Percentiles rank a stretch among this genome's conserved stretches.
Evolutionary conservation across 176 grass and related monocot species (phyloP).

Genomic region (Zea luxurians): DNA sequence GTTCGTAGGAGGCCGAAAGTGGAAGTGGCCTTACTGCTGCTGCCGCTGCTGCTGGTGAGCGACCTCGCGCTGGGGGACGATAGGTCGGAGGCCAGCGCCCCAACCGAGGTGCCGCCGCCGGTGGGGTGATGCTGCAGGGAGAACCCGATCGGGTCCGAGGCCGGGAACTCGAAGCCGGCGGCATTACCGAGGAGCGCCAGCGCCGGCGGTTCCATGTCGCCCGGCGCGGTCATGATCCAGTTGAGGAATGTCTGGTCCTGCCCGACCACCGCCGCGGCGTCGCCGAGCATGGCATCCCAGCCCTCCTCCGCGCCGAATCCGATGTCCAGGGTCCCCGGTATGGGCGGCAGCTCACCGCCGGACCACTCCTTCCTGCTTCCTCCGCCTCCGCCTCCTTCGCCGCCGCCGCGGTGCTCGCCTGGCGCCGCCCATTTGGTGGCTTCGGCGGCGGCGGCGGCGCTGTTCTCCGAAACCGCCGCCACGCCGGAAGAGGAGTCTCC

Average conservation of each 20-base stretch:
- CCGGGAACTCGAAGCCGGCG: conserved; percentile 45
- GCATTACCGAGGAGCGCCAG: conserved; percentile 36
- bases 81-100: conserved; percentile 18
- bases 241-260: conserved; percentile 70
- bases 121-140: conserved; percentile 35
- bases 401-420: conserved; percentile 18
- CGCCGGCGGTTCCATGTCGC: conserved; percentile 15
- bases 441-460: conserved; percentile 49
- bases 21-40: conserved; percentile 36
- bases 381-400: conserved; percentile 16
- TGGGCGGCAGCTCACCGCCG: conserved; percentile 50
- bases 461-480: conserved; percentile 54
- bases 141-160: conserved; percentile 43
- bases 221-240: conserved; percentile 68
- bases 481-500: conserved; percentile 51
- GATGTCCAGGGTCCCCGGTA: conserved; percentile 42
- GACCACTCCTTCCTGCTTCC: conserved; percentile 53
- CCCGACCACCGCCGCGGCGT: conserved; percentile 28
- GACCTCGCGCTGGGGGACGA: conserved; percentile 32
- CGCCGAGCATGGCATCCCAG: conserved; percentile 65
- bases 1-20: background rate
- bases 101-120: background rate
- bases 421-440: conserved; percentile 37
- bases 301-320: conserved; percentile 41
- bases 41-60: conserved; percentile 30